Evolutionary conservation across 768 basidiomycete species (phyloP).

Genomic region (Tylopilus subfusipes): DNA sequence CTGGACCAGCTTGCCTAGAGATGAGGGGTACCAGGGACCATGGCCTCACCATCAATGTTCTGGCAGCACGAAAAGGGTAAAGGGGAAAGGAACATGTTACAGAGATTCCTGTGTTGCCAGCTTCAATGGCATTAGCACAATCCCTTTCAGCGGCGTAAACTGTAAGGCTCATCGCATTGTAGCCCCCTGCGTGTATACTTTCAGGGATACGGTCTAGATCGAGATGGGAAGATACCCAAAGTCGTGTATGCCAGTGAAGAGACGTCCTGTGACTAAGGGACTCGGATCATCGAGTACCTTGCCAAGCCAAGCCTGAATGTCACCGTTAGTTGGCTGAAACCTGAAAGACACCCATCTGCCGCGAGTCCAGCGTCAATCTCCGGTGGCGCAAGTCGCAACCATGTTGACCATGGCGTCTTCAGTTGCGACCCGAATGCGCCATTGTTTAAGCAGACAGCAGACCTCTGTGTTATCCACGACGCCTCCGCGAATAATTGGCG

Average conservation of each 20-base stretch:
- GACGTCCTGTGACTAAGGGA: too few species aligned
- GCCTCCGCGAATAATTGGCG: too few species aligned
- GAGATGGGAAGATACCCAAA: slow-evolving; percentile 32
- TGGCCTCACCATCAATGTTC: background rate
- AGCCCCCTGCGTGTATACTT: slow-evolving; percentile 26
- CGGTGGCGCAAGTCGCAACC: too few species aligned
- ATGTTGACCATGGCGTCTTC: too few species aligned
- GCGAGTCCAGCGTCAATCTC: too few species aligned
- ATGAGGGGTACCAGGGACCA: background rate
- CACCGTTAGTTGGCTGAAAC: too few species aligned
- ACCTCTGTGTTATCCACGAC: too few species aligned
- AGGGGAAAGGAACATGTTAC: background rate
- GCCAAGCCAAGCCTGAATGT: too few species aligned
- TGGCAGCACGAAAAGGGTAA: background rate
- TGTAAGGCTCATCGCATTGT: slow-evolving; percentile 31
- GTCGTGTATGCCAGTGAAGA: slow-evolving; percentile 25
- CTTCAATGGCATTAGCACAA: slow-evolving; percentile 4
- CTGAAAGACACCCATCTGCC: too few species aligned
- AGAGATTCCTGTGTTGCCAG: background rate
- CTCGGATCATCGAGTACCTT: too few species aligned
- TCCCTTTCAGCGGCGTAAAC: slow-evolving; percentile 24
- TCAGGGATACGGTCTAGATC: slow-evolving; percentile 37
- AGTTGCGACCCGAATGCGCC: too few species aligned
- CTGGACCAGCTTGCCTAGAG: background rate
- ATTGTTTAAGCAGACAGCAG: too few species aligned